Evolutionary conservation across 2,329 filamentous ascomycete genomes (phyloP), one percentile per base, ranked within the genome.

Genomic region (Aspergillus puulaauensis): DNA sequence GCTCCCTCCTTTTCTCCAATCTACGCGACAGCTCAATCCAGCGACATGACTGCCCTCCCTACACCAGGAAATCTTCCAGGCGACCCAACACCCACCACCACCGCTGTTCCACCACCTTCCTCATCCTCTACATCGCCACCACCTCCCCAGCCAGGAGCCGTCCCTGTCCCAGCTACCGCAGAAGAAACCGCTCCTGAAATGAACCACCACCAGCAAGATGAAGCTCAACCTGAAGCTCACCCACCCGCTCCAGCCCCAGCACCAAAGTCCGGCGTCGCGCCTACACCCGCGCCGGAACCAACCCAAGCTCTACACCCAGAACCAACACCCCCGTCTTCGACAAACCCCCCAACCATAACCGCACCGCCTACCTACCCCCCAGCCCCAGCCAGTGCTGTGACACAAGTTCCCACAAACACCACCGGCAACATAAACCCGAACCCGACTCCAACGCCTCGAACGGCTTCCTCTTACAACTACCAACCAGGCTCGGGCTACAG

Each of bases 61-160:
- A 45, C 61, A 14, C 39, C 57, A 40, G 54, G 27, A 31, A 3
- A 64, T 67, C 15, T 35, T 58, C 21, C 44, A 52, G 24, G 27
- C 51, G 33, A 41, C 52, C 35, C n/a, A 21, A 40, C 47, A 52
- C 31, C 44, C 11, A 60, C 59, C 17, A 55, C 69, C 4, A 71
- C 75, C 15, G 59, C 65, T 1, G 63, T 45, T 63, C 63, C 35
- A 67, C 67, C n/a, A 62, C 68, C 67, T 14, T 59, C 66, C 24
- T 57, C 66, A 17, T 61, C 65, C n/a, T 64, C 61, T 27, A 60
- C 65, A 11, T 67, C 74, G 3, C 75, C 77, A 21, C 76, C 76
- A 45, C 70, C 74, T 6, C 76, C 77, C 7, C 74, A 75, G 61
- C 70, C 77, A 31, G 76, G 75, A 19, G 69, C 67, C 4, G 31